Conservation (phyloP, 202 grass and related monocot species). For the Digitaria exilis region DNA sequence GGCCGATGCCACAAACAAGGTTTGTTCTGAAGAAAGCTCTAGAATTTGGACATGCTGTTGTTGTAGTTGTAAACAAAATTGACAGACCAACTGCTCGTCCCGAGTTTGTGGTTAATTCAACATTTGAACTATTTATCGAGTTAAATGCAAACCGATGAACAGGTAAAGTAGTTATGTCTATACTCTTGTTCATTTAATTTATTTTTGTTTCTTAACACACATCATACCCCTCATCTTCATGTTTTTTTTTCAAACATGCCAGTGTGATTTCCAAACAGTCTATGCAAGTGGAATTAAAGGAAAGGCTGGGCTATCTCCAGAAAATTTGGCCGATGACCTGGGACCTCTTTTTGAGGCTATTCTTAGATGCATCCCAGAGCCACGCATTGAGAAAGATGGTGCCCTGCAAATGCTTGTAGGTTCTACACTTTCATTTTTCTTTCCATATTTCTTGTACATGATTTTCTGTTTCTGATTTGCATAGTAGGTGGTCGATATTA, state of each 20-base stretch:
- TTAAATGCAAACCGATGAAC: slow-evolving; percentile 96
- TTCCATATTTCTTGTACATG: slow-evolving; percentile 5
- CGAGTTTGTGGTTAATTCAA: slow-evolving; percentile 95
- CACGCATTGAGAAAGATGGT: slow-evolving; percentile 88
- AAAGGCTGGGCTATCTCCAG: slow-evolving; percentile 79
- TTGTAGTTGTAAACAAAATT: slow-evolving; percentile 98
- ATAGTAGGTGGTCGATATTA: slow-evolving; percentile 19
- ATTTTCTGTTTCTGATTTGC: slow-evolving; percentile 31
- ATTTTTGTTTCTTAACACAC: slow-evolving; percentile 15
- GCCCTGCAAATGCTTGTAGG: slow-evolving; percentile 93
- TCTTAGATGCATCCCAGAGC: slow-evolving; percentile 97
- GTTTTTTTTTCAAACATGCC: slow-evolving; percentile 36
- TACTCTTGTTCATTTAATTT: slow-evolving; percentile 22
- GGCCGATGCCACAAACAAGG: slow-evolving; percentile 98
- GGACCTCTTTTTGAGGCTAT: slow-evolving; percentile 97
- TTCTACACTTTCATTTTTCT: slow-evolving; percentile 33
- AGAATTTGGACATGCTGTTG: slow-evolving; percentile 97
- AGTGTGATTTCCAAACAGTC: slow-evolving; percentile 99
- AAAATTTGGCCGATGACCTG: slow-evolving; percentile 90
- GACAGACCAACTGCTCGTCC: slow-evolving; percentile 89
- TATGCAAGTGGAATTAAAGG: slow-evolving; percentile 98
- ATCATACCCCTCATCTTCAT: slow-evolving; percentile 24
- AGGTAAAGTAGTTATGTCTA: slow-evolving; percentile 55
- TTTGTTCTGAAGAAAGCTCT: slow-evolving; percentile 99
- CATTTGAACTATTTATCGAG: slow-evolving; percentile 98